Evolutionary conservation across 345 rosid genomes (phyloP), one percentile per base, ranked within the genome.

Genomic region (Durio zibethinus): DNA sequence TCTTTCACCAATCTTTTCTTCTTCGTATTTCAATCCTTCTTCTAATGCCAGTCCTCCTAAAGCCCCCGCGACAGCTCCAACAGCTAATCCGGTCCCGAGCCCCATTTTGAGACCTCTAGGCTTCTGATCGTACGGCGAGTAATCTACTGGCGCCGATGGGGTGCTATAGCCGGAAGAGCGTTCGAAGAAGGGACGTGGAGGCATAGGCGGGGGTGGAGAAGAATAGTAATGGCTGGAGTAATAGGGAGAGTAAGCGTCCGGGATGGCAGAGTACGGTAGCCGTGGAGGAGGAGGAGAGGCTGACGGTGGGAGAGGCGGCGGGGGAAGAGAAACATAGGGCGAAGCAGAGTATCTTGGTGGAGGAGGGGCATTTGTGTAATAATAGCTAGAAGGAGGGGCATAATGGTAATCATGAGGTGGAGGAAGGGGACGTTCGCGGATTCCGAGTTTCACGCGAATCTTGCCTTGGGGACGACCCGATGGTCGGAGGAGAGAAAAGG

Each of bases 381-480:
- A 81, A 53, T 78, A 83, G 77, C 83, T 59, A 33, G 45, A 43
- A 5, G 80, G 72, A 61, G 85, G 80, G 43, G 81, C 59, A 60
- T 76, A 64, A 9, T 69, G 84, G 83, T 77, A 79, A 75, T 79
- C 82, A 9, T 76, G 79, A 3, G 86, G 76, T 10, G 76, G 79
- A 3, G 87, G 81, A 54, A 66, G 75, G 10, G 85, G 82, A 9
- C 90, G 85, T 63, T 82, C 88, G 4, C 83, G 84, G 54, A 89
- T 45, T 2, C 85, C 86, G 14, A 87, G 65, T 81, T 86, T 89
- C 72, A 89, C 14, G 10, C 84, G 79, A 76, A 86, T 82, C 87
- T 87, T 87, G 7, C 89, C 93, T 70, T 89, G 92, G 57, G 90
- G 88, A 2, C 93, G 89, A 29, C 93, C 93, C 11, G 90, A 89